phyloP scores from a whole-genome alignment of 208 protist genomes.

The Crithidia expoeki region DNA sequence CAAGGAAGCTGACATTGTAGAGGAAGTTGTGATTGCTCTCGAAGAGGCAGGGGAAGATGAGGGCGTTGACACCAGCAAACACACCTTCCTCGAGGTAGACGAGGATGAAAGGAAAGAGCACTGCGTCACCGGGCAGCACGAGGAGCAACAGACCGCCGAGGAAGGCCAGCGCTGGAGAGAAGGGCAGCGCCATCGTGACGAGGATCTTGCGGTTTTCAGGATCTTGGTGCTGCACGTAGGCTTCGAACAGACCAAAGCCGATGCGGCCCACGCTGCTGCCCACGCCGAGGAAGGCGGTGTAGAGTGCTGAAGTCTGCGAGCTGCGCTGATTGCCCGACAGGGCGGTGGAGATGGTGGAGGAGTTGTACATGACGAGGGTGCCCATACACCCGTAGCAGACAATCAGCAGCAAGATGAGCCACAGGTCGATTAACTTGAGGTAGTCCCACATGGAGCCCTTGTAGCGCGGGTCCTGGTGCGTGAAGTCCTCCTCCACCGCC shows the following conservation, averaged over 20 bases:
- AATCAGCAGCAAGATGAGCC: slow-evolving; percentile 61
- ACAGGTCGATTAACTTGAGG: slow-evolving; percentile 45
- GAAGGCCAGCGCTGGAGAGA: slow-evolving; percentile 49
- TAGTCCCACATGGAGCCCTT: slow-evolving; percentile 44
- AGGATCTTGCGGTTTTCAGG: slow-evolving; percentile 47
- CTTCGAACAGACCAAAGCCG: slow-evolving; percentile 66
- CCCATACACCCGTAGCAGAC: slow-evolving; percentile 56
- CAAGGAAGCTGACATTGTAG: slow-evolving; percentile 70
- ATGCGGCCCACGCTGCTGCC: slow-evolving; percentile 64
- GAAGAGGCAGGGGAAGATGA: slow-evolving; percentile 67
- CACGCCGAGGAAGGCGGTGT: slow-evolving; percentile 75
- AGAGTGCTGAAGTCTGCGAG: slow-evolving; percentile 42
- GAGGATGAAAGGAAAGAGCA: slow-evolving; percentile 66
- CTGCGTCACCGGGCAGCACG: slow-evolving; percentile 43
- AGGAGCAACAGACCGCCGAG: slow-evolving; percentile 55
- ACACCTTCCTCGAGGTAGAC: slow-evolving; percentile 72
- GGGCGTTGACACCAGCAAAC: slow-evolving; percentile 55
- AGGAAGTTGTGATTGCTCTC: slow-evolving; percentile 51
- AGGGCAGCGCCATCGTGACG: slow-evolving; percentile 57
- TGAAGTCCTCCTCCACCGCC: slow-evolving; percentile 9
- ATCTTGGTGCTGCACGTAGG: slow-evolving; percentile 62
- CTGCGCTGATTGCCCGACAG: slow-evolving; percentile 43
- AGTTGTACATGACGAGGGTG: slow-evolving; percentile 73
- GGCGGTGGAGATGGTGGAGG: slow-evolving; percentile 66
- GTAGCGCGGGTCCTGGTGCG: slow-evolving; percentile 62